These are phyloP conservation scores for Inonotus obliquus DNA, from an alignment of 1,284 basidiomycete species.

Conservation along the genomic window DNA sequence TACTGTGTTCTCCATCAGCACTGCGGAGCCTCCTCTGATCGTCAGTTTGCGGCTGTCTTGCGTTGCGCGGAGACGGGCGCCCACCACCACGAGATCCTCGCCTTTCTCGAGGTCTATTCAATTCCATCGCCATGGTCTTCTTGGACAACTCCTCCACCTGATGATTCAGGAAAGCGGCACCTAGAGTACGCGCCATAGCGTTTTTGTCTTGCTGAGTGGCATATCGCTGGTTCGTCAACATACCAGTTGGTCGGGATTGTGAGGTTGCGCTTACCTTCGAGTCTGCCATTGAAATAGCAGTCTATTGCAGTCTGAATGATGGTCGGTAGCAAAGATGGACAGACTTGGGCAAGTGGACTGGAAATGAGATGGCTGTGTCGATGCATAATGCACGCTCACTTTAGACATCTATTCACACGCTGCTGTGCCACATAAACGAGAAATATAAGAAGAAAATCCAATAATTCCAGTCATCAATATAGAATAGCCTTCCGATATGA, in stretches of 20 bases:
- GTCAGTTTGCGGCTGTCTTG: constrained; percentile 1
- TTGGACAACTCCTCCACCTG: constrained; percentile 82
- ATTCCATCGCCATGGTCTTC: constrained; percentile 9
- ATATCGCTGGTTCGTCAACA: neutral
- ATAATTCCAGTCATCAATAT: neutral
- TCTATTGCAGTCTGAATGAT: neutral
- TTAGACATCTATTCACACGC: neutral
- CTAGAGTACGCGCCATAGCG: constrained; percentile 77
- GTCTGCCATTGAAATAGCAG: constrained; percentile 6
- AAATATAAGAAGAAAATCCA: neutral
- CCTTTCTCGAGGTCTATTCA: neutral
- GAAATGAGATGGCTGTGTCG: constrained; percentile 6
- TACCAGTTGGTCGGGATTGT: neutral
- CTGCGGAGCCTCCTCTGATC: constrained; percentile 17
- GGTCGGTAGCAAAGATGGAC: constrained; percentile 2
- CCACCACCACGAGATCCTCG: constrained; percentile 8
- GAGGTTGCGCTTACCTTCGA: constrained; percentile 1
- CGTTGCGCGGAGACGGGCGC: constrained; percentile 1
- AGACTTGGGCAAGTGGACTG: neutral
- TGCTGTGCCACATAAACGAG: neutral
- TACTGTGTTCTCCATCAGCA: constrained; percentile 19
- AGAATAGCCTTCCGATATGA: constrained; percentile 3
- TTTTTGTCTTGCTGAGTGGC: constrained; percentile 41
- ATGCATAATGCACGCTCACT: neutral
- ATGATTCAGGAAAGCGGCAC: constrained; percentile 77